Conservation (phyloP, 768 basidiomycete genomes). For the Auricularia cornea region DNA sequence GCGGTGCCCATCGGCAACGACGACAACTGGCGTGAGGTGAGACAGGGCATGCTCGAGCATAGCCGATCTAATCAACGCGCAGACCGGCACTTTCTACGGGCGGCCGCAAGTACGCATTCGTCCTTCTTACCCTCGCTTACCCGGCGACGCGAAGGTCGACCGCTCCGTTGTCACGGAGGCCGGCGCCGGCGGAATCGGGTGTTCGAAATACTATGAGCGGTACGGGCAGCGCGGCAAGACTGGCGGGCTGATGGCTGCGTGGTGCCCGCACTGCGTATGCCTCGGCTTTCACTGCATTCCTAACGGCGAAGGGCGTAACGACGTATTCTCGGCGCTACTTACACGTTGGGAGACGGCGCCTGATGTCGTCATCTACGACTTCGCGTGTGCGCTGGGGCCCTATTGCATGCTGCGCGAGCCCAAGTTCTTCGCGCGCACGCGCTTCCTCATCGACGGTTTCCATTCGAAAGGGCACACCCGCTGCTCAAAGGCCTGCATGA, state of each 20-base stretch:
- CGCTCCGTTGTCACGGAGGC: not conserved
- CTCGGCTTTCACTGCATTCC: constrained; percentile 19
- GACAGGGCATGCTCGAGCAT: not conserved
- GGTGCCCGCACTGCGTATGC: not conserved
- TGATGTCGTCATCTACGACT: too few relatives aligned
- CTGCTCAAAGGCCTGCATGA: constrained; percentile 22
- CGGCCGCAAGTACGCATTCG: not conserved
- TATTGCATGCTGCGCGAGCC: constrained; percentile 25
- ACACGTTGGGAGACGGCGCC: constrained; percentile 25
- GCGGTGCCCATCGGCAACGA: not conserved
- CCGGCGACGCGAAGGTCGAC: not conserved
- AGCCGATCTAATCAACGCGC: not conserved
- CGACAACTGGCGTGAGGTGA: not conserved
- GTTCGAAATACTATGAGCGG: not conserved
- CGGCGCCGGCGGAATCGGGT: not conserved
- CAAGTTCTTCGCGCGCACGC: constrained; percentile 24
- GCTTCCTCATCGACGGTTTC: constrained; percentile 28
- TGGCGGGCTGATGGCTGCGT: not conserved
- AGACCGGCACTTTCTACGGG: not conserved
- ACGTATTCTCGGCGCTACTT: constrained; percentile 32
- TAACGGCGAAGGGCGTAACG: constrained; percentile 27
- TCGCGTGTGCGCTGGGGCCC: constrained; percentile 24
- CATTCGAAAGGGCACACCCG: too few relatives aligned
- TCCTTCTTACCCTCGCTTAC: not conserved
- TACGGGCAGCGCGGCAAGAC: not conserved